These are phyloP conservation scores for Diaporthe longicolla DNA, from an alignment of 2,329 filamentous ascomycete species.

Conservation along the genomic window DNA sequence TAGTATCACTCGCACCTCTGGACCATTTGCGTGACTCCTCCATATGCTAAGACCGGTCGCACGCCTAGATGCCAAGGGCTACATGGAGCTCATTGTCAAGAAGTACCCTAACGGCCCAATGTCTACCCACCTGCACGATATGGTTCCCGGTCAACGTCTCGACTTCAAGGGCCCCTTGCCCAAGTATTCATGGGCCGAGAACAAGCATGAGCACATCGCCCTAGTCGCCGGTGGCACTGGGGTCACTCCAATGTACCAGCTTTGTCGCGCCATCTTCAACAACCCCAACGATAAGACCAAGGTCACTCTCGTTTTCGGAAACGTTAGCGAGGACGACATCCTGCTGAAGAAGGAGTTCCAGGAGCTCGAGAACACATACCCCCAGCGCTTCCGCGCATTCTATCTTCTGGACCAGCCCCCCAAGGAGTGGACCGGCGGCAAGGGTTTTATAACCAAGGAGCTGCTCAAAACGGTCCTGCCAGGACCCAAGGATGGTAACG, in stretches of 20 bases:
- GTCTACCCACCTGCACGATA: slow-evolving; percentile 88
- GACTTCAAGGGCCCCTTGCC: slow-evolving; percentile 96
- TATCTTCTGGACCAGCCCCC: slow-evolving; percentile 91
- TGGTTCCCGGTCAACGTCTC: slow-evolving; percentile 85
- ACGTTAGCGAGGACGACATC: slow-evolving; percentile 91
- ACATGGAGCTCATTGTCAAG: slow-evolving; percentile 92
- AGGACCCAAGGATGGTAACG: slow-evolving; percentile 90
- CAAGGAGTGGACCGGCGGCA: slow-evolving; percentile 81
- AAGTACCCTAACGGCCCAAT: slow-evolving; percentile 91
- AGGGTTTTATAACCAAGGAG: slow-evolving; percentile 90
- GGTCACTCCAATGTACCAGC: slow-evolving; percentile 98
- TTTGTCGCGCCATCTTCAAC: slow-evolving; percentile 91
- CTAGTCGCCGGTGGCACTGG: slow-evolving; percentile 95
- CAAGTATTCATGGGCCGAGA: slow-evolving; percentile 90
- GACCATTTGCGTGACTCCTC: not conserved
- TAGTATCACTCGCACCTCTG: slow-evolving; percentile 46
- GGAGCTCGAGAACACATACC: slow-evolving; percentile 93
- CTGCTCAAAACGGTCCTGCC: slow-evolving; percentile 95
- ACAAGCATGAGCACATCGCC: slow-evolving; percentile 93
- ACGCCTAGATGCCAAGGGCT: slow-evolving; percentile 77
- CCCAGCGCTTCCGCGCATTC: slow-evolving; percentile 94
- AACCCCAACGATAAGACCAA: slow-evolving; percentile 98
- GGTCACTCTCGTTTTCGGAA: slow-evolving; percentile 95
- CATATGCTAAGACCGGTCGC: slow-evolving; percentile 38
- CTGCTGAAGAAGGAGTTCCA: slow-evolving; percentile 88